Base-by-base conservation (phyloP, 257 asterid species). In the Euphrasia confusa region DNA sequence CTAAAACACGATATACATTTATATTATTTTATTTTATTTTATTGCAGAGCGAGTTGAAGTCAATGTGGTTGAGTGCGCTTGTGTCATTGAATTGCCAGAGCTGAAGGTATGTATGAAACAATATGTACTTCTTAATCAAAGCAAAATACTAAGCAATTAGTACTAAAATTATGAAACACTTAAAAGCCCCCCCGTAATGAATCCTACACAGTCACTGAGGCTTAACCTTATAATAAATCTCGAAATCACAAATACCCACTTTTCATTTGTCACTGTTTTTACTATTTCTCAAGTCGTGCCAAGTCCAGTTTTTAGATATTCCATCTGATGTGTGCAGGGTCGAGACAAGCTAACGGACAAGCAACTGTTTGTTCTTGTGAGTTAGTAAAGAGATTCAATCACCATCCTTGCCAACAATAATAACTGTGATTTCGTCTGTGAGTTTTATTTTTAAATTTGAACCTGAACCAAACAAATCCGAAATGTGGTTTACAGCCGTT, bases 41-140 rank as follows among this genome's bases (percentile, higher is more conserved):
- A 57, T 60, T 74, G 80, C 95, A 90, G 97, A 80, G 79, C 98
- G 96, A 8, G 98, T 87, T 59, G 89, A 75, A 17, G 98, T 73
- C 10, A 48, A 73, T 15, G 94, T 87, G 75, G 88, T 82, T 60
- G 98, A 90, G 75, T 90, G 98, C 13, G 96, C 96, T 48, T 87
- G 96, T 70, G 76, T 90, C 47, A 87, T 90, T 71, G 97, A 87
- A 64, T 74, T 90, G 80, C 85, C 89, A 32, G 96, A 77, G 72
- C 83, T 90, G 66, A 75, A 90, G 95, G 97, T 90, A 80, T 21
- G 58, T 90, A 80, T 53, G 58, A 21, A 67, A 54, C 58, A 66
- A 26, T 66, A 21, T 21, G 24, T 21, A 42, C 54, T 65, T 32
- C 40, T 49, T 63, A 48, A 12, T 65, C 35, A 45, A 15, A 61